These are phyloP conservation scores for Melastoma candidum DNA, from an alignment of 441 rosid genomes.

Conservation along the genomic window DNA sequence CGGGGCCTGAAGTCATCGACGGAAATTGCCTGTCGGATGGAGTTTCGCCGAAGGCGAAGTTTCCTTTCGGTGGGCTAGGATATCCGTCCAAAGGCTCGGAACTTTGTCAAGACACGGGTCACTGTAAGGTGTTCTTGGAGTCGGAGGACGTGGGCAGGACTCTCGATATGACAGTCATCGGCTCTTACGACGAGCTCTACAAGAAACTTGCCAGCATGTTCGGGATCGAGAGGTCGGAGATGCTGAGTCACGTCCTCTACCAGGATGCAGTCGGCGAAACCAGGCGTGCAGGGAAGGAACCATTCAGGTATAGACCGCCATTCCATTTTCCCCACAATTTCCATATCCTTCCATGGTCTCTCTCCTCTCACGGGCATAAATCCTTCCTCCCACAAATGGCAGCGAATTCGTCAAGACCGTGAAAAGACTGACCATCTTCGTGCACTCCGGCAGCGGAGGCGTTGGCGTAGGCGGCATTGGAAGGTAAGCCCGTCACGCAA, in stretches of 20 bases:
- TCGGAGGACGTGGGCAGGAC: conserved; percentile 85
- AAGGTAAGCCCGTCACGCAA: too few relatives aligned
- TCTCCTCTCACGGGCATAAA: too few relatives aligned
- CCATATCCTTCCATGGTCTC: too few relatives aligned
- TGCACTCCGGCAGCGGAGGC: conserved; percentile 37
- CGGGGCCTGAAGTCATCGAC: conserved; percentile 24
- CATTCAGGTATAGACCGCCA: conserved; percentile 52
- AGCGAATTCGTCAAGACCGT: conserved; percentile 63
- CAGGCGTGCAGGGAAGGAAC: conserved; percentile 65
- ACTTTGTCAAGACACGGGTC: conserved; percentile 46
- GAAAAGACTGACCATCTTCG: conserved; percentile 57
- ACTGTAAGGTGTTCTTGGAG: conserved; percentile 93
- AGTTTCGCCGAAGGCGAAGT: conserved; percentile 31
- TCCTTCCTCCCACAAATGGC: conserved; percentile 5
- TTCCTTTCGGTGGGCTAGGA: conserved; percentile 39
- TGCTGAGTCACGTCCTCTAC: conserved; percentile 54
- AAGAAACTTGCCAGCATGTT: conserved; percentile 61
- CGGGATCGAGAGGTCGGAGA: conserved; percentile 49
- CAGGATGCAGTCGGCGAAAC: conserved; percentile 50
- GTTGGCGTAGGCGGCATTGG: conserved; percentile 34
- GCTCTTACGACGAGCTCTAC: conserved; percentile 72
- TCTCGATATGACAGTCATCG: conserved; percentile 61
- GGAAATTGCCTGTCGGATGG: conserved; percentile 31
- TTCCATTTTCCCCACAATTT: neutral
- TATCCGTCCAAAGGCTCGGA: conserved; percentile 25